phyloP scores from a whole-genome alignment of 108 stramenopile genomes.

The Nitzschia sp. region DNA sequence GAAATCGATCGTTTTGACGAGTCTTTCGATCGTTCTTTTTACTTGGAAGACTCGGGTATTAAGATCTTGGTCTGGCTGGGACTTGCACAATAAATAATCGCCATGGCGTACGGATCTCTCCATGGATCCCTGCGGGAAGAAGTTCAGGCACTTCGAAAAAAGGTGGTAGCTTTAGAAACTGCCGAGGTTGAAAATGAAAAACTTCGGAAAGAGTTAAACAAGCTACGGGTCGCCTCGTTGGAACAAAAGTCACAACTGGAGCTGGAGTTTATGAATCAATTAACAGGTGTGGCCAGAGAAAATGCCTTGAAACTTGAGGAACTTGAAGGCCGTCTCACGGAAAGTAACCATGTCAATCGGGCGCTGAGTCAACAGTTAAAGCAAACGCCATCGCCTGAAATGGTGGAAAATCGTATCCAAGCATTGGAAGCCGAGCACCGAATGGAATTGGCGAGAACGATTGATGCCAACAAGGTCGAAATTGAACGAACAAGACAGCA shows the following conservation, averaged over 20 bases:
- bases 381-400: constrained; percentile 1
- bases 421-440: constrained; percentile 18
- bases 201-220: constrained; percentile 36
- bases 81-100: too few relatives aligned
- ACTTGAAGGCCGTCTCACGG: constrained; percentile 20
- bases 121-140: constrained; percentile 27
- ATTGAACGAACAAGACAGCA: constrained; percentile 10
- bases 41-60: too few relatives aligned
- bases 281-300: constrained; percentile 28
- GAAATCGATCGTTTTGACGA: too few relatives aligned
- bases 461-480: constrained; percentile 4
- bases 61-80: too few relatives aligned
- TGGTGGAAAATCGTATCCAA: constrained; percentile 6
- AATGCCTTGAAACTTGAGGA: constrained; percentile 30
- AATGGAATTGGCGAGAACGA: constrained; percentile 11
- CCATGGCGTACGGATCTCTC: neutral
- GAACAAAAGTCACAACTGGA: constrained; percentile 35
- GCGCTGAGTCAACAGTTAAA: constrained; percentile 17
- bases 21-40: too few relatives aligned
- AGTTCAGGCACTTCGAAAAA: constrained; percentile 19
- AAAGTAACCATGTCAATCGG: constrained; percentile 25
- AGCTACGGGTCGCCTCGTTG: constrained; percentile 13
- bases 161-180: constrained; percentile 28
- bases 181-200: constrained; percentile 37
- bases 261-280: constrained; percentile 48